Base-by-base conservation (phyloP, 495 filamentous ascomycete genomes). In the Penicillium pulvis region DNA sequence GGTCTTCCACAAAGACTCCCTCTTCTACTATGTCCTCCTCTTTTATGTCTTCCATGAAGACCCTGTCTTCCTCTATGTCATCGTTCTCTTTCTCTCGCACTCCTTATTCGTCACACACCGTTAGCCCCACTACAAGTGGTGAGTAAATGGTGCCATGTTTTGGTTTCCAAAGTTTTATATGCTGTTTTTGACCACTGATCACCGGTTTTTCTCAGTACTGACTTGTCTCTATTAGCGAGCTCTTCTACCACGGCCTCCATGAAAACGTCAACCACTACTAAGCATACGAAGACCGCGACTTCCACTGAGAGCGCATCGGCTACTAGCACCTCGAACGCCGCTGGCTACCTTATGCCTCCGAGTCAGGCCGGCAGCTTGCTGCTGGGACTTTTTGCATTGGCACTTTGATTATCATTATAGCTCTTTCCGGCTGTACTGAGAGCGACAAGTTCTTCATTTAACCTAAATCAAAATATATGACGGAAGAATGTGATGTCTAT, bases 301-400 rank as follows among this genome's bases (percentile, higher is more conserved):
- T 59, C 60, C n/a, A 64, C 56, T 17, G 56, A 51, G 53, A 65
- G 54, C 20, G 39, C 62, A 12, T 53, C 51, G 36, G 39, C 51
- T 4, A 62, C 41, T 8, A 58, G 44, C 14, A 64, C 64, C 0
- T 57, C 67, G 1, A 68, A 68, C 28, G 63, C 64, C 11, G 67
- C 62, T 45, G 62, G 59, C 6, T 12, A 56, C 11, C 53, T 69
- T 20, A 49, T 64, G 39, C 82, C 33, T 77, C 69, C 59, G 31
- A 67, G 39, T 30, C 60, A 66, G 31, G 60, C 59, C 16, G 68
- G 68, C 9, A 65, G 69, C 52, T 45, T 71, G 7, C 59, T 71
- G 39, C 23, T 71, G 31, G 69, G 66, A 11, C 51, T 71, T 12
- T 51, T 60, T 9, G 67, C 67, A 6, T 51, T 70, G 16, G 59